A percentile compares a stretch with the other conserved stretches of the same genome.
These are phyloP conservation scores for Phanerochaete sordida DNA, from an alignment of 768 basidiomycete genomes.

Conservation along the genomic window DNA sequence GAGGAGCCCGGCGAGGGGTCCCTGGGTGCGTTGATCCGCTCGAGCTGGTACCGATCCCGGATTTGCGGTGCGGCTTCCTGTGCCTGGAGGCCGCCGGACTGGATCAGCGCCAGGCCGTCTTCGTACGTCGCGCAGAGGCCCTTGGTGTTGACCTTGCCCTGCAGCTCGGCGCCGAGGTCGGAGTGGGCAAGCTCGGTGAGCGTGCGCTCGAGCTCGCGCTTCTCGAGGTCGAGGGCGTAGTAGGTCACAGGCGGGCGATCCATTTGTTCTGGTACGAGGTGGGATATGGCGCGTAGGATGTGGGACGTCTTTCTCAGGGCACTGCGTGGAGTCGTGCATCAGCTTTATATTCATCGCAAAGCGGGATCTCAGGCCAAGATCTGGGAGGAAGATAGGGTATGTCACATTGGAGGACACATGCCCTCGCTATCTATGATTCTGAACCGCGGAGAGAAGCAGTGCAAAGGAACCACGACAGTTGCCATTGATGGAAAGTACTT, in stretches of 20 bases:
- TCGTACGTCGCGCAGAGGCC: slow-evolving; percentile 94
- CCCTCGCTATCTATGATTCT: neutral
- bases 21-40: slow-evolving; percentile 10
- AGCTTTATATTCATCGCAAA: neutral
- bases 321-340: slow-evolving; percentile 33
- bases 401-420: neutral
- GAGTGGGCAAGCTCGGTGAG: slow-evolving; percentile 63
- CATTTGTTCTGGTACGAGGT: slow-evolving; percentile 36
- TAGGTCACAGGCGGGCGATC: slow-evolving; percentile 62
- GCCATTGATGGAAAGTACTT: neutral
- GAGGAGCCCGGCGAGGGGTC: slow-evolving; percentile 37
- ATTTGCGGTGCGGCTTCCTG: slow-evolving; percentile 11
- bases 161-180: slow-evolving; percentile 54
- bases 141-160: slow-evolving; percentile 72
- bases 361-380: neutral
- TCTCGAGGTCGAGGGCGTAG: slow-evolving; percentile 92
- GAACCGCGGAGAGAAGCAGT: neutral
- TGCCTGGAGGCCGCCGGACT: slow-evolving; percentile 54
- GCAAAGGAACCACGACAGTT: neutral
- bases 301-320: slow-evolving; percentile 87
- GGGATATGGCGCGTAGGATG: slow-evolving; percentile 69
- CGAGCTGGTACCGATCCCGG: slow-evolving; percentile 15
- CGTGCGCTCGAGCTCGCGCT: slow-evolving; percentile 79
- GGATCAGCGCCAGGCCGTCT: slow-evolving; percentile 78
- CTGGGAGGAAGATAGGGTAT: neutral